Conservation (phyloP, 768 basidiomycete genomes). For the Mycena haematopus region DNA sequence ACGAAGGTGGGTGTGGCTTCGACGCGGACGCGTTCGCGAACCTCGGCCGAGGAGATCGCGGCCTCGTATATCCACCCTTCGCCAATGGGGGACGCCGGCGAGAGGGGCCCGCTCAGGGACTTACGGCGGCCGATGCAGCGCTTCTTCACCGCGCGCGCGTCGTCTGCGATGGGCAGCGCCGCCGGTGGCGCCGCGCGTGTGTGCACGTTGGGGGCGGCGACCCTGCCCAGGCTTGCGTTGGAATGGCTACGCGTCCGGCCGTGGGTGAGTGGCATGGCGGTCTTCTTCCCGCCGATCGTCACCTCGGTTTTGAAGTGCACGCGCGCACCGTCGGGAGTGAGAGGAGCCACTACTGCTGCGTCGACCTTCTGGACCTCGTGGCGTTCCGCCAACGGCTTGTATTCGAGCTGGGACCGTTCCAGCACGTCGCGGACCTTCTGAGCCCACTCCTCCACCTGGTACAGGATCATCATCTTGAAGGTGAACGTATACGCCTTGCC, state of each 20-base stretch:
- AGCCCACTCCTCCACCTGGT: slow-evolving; percentile 65
- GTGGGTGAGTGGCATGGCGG: slow-evolving; percentile 27
- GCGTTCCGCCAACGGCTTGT: slow-evolving; percentile 58
- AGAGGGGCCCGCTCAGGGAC: slow-evolving; percentile 45
- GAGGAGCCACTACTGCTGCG: slow-evolving; percentile 18
- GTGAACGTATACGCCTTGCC: slow-evolving; percentile 61
- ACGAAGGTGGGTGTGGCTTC: slow-evolving; percentile 16
- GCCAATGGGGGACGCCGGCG: slow-evolving; percentile 31
- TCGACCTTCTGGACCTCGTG: slow-evolving; percentile 32
- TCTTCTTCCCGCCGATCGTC: slow-evolving; percentile 30
- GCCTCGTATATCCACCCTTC: slow-evolving; percentile 58
- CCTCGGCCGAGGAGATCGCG: slow-evolving; percentile 52
- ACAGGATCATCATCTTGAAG: slow-evolving; percentile 71
- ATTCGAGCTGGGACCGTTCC: slow-evolving; percentile 59
- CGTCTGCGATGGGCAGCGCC: slow-evolving; percentile 24
- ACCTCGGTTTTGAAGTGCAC: slow-evolving; percentile 38
- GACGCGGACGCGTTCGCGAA: slow-evolving; percentile 27
- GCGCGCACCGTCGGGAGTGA: slow-evolving; percentile 20
- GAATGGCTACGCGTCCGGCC: slow-evolving; percentile 45
- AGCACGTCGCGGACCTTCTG: slow-evolving; percentile 59
- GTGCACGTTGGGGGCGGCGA: background rate
- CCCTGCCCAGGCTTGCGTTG: slow-evolving; percentile 30
- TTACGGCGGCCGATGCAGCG: slow-evolving; percentile 60
- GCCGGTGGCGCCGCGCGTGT: slow-evolving; percentile 1
- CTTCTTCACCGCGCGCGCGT: slow-evolving; percentile 56